Conservation (phyloP, 495 filamentous ascomycete genomes). For the Neurospora sp. region DNA sequence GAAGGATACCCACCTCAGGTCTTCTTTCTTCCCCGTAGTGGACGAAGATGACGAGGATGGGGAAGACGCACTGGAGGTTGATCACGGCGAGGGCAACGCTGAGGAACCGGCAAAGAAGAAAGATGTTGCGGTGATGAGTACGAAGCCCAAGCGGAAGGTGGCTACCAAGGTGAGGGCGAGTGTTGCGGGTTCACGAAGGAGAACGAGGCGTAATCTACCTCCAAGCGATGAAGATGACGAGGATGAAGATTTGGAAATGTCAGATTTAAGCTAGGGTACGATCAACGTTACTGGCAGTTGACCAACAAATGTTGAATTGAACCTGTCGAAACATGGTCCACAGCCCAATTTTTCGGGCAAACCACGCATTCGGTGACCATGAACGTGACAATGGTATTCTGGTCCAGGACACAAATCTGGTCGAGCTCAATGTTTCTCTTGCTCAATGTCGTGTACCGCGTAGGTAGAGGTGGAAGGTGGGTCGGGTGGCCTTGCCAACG, state of each 20-base stretch:
- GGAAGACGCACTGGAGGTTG: conserved; percentile 19
- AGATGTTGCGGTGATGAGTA: conserved; percentile 12
- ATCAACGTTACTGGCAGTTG: neutral
- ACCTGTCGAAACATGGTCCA: no score
- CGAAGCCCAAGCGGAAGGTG: conserved; percentile 10
- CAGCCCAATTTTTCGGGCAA: no score
- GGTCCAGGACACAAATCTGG: no score
- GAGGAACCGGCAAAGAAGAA: neutral
- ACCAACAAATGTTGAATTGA: no score
- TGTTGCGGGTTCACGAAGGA: conserved; percentile 3
- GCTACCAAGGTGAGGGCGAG: conserved; percentile 5
- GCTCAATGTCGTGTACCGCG: no score
- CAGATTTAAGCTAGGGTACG: neutral
- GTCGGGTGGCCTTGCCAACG: neutral
- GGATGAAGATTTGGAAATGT: neutral
- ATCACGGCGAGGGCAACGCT: conserved; percentile 13
- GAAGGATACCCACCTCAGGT: conserved; percentile 18
- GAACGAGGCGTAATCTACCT: conserved; percentile 9
- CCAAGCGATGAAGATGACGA: conserved; percentile 16
- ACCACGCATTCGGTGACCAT: no score
- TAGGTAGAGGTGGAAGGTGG: neutral
- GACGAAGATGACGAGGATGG: conserved; percentile 29
- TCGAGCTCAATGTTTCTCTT: no score
- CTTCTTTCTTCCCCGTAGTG: conserved; percentile 29
- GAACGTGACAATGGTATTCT: no score